Conservation (phyloP, 495 filamentous ascomycete genomes). For the Collariella sp. region DNA sequence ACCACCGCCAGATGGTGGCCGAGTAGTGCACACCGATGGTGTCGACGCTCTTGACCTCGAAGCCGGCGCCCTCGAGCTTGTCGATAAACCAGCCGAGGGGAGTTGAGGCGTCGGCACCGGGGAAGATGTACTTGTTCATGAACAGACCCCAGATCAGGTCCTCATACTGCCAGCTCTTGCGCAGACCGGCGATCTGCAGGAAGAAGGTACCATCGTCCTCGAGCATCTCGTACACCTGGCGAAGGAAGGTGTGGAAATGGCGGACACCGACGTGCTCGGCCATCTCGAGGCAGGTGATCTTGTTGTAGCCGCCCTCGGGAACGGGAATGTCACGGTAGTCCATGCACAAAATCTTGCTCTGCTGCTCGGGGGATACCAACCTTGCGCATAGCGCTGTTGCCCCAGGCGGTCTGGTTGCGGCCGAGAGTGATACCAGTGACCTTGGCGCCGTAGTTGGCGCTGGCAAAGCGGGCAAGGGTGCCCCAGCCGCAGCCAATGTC, state of each 20-base stretch:
- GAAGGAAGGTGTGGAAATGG: constrained; percentile 57
- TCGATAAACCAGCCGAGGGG: constrained; percentile 66
- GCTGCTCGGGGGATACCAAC: constrained; percentile 58
- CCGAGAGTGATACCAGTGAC: constrained; percentile 75
- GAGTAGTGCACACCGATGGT: constrained; percentile 96
- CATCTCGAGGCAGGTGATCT: constrained; percentile 88
- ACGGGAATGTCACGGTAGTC: constrained; percentile 78
- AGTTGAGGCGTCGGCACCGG: constrained; percentile 76
- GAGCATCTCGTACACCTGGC: constrained; percentile 74
- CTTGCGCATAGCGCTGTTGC: constrained; percentile 62
- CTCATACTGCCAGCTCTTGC: constrained; percentile 82
- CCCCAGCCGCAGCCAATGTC: constrained; percentile 88
- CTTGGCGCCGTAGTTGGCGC: constrained; percentile 66
- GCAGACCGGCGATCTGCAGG: constrained; percentile 73
- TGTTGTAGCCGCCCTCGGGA: constrained; percentile 61
- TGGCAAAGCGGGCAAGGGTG: constrained; percentile 72
- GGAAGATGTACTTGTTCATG: constrained; percentile 92
- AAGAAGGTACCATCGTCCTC: constrained; percentile 80
- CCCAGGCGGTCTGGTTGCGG: constrained; percentile 78
- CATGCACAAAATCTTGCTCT: constrained; percentile 71
- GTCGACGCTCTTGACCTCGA: constrained; percentile 68
- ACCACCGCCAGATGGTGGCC: constrained; percentile 96
- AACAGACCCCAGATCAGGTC: constrained; percentile 81
- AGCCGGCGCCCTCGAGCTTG: constrained; percentile 65
- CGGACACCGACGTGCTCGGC: constrained; percentile 82